A percentile compares a stretch with the other conserved stretches of the same genome.
Conservation (phyloP, 371 early-diverging fungal genomes). For the Haplosporangium sp. region DNA sequence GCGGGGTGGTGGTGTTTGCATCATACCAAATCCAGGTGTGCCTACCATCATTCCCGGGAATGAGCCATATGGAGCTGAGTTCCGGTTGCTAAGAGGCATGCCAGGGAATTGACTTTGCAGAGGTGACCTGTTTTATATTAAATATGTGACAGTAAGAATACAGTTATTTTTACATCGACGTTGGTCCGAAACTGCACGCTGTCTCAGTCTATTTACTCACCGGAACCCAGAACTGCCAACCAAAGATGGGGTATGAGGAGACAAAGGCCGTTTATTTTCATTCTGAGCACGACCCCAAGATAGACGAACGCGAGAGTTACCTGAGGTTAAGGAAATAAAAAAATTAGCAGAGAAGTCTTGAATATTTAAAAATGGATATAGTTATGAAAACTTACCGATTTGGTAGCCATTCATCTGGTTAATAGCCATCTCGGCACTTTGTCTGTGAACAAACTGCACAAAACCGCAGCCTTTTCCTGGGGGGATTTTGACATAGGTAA, state of each 20-base stretch:
- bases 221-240: constrained; percentile 37
- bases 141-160: neutral
- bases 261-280: constrained; percentile 56
- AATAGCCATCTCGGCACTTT: constrained; percentile 90
- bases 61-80: constrained; percentile 28
- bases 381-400: constrained; percentile 64
- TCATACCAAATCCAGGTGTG: constrained; percentile 33
- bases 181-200: neutral
- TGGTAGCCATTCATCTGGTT: constrained; percentile 86
- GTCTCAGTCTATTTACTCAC: constrained; percentile 6
- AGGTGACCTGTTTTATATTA: constrained; percentile 20
- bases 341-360: no score
- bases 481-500: constrained; percentile 92
- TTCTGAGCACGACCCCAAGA: constrained; percentile 93
- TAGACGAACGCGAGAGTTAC: constrained; percentile 83
- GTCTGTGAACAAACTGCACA: constrained; percentile 87
- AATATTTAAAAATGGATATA: neutral
- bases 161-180: neutral
- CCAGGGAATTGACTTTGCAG: constrained; percentile 28
- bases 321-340: constrained; percentile 30
- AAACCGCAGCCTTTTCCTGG: constrained; percentile 95
- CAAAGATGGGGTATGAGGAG: constrained; percentile 31
- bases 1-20: constrained; percentile 25
- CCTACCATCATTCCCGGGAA: constrained; percentile 40
- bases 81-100: constrained; percentile 29